Conservation (phyloP, 2,329 filamentous ascomycete species). For the Pestalotiopsis sp. region DNA sequence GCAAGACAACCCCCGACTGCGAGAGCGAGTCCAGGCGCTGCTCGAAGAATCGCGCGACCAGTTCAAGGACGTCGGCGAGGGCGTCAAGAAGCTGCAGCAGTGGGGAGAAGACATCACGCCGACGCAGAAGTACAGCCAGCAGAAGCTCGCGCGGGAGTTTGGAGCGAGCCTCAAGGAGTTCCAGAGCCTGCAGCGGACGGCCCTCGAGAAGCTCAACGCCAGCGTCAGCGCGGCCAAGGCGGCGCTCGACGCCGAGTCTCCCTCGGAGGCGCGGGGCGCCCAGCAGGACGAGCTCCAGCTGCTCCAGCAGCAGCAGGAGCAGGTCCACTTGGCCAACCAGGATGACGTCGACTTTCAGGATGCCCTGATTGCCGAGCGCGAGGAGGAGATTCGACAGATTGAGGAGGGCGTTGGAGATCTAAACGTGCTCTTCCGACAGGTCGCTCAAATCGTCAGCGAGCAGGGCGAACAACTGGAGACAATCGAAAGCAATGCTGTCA, state of each 20-base stretch:
- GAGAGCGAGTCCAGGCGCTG: conserved; percentile 86
- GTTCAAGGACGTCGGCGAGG: conserved; percentile 92
- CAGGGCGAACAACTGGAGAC: conserved; percentile 88
- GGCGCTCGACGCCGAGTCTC: conserved; percentile 66
- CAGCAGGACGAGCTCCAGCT: conserved; percentile 49
- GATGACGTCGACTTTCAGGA: conserved; percentile 98
- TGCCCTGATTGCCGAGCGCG: conserved; percentile 90
- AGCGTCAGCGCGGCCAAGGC: conserved; percentile 82
- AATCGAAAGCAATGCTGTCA: conserved; percentile 86
- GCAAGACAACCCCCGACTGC: conserved; percentile 86
- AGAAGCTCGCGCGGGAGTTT: conserved; percentile 93
- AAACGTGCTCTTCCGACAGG: conserved; percentile 95
- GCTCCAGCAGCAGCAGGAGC: conserved; percentile 63
- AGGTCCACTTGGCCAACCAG: conserved; percentile 82
- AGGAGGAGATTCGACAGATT: conserved; percentile 96
- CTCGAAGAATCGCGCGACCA: conserved; percentile 83
- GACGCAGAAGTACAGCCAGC: conserved; percentile 94
- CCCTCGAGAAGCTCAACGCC: conserved; percentile 89
- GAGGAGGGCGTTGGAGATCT: conserved; percentile 94
- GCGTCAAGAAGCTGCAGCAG: conserved; percentile 86
- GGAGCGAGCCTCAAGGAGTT: conserved; percentile 88
- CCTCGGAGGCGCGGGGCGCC: conserved; percentile 31
- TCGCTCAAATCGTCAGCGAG: conserved; percentile 95
- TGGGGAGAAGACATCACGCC: conserved; percentile 63
- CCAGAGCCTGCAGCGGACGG: conserved; percentile 85